Conservation (phyloP, 2,329 filamentous ascomycete genomes). For the Alternaria incomplexa region DNA sequence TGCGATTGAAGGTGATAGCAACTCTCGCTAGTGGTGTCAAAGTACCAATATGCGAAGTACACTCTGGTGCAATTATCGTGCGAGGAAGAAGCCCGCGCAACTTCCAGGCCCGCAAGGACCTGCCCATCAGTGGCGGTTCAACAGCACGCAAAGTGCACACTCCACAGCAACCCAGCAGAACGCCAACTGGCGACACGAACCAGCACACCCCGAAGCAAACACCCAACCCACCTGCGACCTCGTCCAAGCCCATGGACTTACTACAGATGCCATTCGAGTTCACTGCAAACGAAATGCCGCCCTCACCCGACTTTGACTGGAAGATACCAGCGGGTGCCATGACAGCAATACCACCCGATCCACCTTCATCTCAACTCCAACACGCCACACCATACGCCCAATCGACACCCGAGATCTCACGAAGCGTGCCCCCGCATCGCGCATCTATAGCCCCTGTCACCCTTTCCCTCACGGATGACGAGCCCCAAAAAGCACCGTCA, state of each 20-base stretch:
- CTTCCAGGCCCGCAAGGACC: slow-evolving; percentile 92
- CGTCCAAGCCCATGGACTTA: slow-evolving; percentile 43
- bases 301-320: slow-evolving; percentile 54
- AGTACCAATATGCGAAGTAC: slow-evolving; percentile 79
- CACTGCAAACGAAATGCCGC: slow-evolving; percentile 49
- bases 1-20: slow-evolving; percentile 84
- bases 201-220: slow-evolving; percentile 36
- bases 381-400: slow-evolving; percentile 54
- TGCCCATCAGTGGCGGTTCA: slow-evolving; percentile 80
- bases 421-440: slow-evolving; percentile 46
- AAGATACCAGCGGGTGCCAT: slow-evolving; percentile 51
- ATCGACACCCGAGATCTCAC: slow-evolving; percentile 60
- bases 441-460: slow-evolving; percentile 58
- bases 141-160: slow-evolving; percentile 70
- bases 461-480: slow-evolving; percentile 63
- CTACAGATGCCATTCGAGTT: slow-evolving; percentile 51
- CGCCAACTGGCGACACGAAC: slow-evolving; percentile 45
- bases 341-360: slow-evolving; percentile 51
- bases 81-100: slow-evolving; percentile 91
- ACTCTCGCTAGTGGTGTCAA: slow-evolving; percentile 85
- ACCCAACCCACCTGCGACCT: slow-evolving; percentile 29
- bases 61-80: slow-evolving; percentile 90
- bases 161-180: slow-evolving; percentile 44
- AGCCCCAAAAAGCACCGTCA: slow-evolving; percentile 52
- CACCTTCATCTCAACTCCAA: slow-evolving; percentile 43